A percentile compares a stretch with the other conserved stretches of the same genome.
Evolutionary conservation across 768 basidiomycete genomes (phyloP).

Genomic region (Kwoniella botswanensis): DNA sequence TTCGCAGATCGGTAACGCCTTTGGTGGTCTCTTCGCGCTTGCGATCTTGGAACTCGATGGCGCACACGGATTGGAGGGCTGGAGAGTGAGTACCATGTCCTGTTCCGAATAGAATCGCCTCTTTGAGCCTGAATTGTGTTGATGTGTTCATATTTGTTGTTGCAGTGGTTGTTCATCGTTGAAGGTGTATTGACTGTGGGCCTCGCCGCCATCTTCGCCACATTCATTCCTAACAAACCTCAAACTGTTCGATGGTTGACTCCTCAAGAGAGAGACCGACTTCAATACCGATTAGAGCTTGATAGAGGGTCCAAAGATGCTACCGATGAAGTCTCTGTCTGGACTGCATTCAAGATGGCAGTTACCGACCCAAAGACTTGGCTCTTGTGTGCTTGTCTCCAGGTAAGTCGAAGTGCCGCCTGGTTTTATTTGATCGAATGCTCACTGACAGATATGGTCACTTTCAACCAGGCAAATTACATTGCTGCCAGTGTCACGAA

Average conservation of each 20-base stretch:
- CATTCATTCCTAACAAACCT: constrained; percentile 74
- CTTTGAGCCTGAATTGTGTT: neutral
- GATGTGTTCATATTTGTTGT: neutral
- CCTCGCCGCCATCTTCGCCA: constrained; percentile 35
- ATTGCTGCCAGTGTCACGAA: constrained; percentile 52
- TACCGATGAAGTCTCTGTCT: constrained; percentile 36
- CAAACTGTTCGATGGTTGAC: constrained; percentile 72
- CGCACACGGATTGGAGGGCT: constrained; percentile 50
- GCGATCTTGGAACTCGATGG: constrained; percentile 50
- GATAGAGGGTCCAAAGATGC: constrained; percentile 50
- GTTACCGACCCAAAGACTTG: constrained; percentile 50
- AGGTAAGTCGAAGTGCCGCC: neutral
- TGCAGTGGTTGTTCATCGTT: constrained; percentile 50
- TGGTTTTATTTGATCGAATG: too few relatives aligned
- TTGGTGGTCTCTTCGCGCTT: constrained; percentile 53
- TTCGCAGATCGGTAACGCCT: constrained; percentile 49
- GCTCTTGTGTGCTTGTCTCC: constrained; percentile 25
- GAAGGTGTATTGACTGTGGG: constrained; percentile 34
- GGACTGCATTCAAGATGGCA: constrained; percentile 44
- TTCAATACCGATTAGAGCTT: constrained; percentile 45
- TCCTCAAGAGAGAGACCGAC: constrained; percentile 38
- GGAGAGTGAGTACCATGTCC: constrained; percentile 33
- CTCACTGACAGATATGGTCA: neutral
- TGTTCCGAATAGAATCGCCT: neutral
- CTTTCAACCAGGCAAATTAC: constrained; percentile 19